Conservation (phyloP, 164 flowering plant species). For the Santalum album region DNA sequence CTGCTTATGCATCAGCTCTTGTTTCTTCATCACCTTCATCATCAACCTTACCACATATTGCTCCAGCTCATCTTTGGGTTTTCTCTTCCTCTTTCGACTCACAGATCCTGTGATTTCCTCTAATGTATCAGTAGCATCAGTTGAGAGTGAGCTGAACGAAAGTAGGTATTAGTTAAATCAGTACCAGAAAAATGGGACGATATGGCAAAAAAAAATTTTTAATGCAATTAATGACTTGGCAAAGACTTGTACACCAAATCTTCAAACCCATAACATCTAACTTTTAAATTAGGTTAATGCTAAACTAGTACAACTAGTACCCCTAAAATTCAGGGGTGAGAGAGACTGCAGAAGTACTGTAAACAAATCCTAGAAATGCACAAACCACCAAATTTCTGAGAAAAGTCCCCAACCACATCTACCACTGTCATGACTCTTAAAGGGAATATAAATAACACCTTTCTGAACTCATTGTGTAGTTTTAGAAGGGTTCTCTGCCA, state of each 20-base stretch:
- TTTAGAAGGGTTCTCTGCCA: too few species aligned
- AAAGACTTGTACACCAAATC: constrained; percentile 1
- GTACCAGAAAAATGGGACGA: not conserved
- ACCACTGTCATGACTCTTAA: too few species aligned
- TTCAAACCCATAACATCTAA: too few species aligned
- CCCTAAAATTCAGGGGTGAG: too few species aligned
- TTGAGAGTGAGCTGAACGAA: constrained; percentile 27
- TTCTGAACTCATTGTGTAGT: too few species aligned
- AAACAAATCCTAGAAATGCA: too few species aligned
- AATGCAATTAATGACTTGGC: constrained; percentile 1
- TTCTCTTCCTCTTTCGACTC: constrained; percentile 32
- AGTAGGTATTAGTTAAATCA: constrained; percentile 1
- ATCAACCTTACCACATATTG: constrained; percentile 28
- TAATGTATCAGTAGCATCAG: constrained; percentile 15
- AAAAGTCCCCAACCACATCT: too few species aligned
- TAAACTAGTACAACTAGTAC: too few species aligned
- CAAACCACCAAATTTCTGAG: too few species aligned
- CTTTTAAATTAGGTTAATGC: too few species aligned
- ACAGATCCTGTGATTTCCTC: constrained; percentile 8
- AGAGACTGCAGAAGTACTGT: too few species aligned
- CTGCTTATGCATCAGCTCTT: constrained; percentile 49
- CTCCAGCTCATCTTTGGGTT: constrained; percentile 21
- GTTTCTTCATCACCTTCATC: constrained; percentile 34
- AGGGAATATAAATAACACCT: too few species aligned
- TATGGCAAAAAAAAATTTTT: not conserved